Evolutionary conservation across 768 basidiomycete species (phyloP).

Genomic region (Suillus plorans): DNA sequence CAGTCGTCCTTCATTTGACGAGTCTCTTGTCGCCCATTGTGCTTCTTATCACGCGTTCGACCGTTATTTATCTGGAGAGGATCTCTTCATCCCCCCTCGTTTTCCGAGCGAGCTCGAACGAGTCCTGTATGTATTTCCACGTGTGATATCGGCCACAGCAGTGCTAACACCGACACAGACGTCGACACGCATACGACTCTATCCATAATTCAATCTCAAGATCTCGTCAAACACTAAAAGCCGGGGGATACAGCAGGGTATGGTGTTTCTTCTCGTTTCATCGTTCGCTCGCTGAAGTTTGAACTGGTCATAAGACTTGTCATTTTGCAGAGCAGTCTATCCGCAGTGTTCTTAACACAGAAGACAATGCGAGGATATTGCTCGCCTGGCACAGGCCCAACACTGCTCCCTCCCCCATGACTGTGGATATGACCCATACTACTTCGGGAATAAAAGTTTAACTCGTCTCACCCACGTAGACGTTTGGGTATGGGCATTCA

Average conservation of each 20-base stretch:
- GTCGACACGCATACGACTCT: constrained; percentile 68
- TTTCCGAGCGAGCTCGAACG: constrained; percentile 59
- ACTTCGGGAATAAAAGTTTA: not conserved
- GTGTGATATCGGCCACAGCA: constrained; percentile 1
- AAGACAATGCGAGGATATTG: constrained; percentile 57
- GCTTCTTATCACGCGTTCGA: constrained; percentile 71
- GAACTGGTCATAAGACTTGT: constrained; percentile 46
- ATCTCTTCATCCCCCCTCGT: constrained; percentile 63
- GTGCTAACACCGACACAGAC: constrained; percentile 35
- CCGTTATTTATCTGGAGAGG: constrained; percentile 61
- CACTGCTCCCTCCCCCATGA: not conserved
- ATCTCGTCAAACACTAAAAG: constrained; percentile 54
- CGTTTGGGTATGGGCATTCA: not conserved
- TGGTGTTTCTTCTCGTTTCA: constrained; percentile 15
- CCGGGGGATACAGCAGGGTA: constrained; percentile 46
- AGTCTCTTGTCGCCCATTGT: constrained; percentile 63
- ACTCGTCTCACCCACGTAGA: not conserved
- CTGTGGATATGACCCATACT: not conserved
- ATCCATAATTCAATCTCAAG: constrained; percentile 73
- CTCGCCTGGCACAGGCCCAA: constrained; percentile 49
- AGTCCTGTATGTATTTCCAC: constrained; percentile 49
- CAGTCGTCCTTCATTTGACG: constrained; percentile 58
- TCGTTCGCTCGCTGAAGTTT: not conserved
- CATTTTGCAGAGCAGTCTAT: constrained; percentile 65
- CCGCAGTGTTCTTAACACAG: constrained; percentile 56